Conservation (phyloP, 805 yeast genomes). For the Wickerhamiella slavikovae region DNA sequence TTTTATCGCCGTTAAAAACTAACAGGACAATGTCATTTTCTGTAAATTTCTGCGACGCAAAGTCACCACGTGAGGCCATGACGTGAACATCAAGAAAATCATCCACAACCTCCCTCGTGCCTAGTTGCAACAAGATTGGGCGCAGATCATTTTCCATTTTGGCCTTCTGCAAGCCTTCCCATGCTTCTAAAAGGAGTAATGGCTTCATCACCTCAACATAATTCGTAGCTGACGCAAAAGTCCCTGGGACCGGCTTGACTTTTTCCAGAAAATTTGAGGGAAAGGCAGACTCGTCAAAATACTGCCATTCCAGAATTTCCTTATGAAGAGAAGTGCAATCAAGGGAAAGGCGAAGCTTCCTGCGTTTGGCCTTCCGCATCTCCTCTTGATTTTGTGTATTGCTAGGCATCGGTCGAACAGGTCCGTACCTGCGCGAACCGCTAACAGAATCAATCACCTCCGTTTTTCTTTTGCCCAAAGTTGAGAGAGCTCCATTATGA, state of each 20-base stretch:
- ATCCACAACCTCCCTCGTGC: conserved; percentile 65
- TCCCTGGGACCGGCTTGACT: conserved; percentile 30
- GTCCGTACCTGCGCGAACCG: conserved; percentile 2
- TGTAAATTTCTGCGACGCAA: conserved; percentile 32
- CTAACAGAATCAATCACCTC: conserved; percentile 7
- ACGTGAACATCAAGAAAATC: conserved; percentile 76
- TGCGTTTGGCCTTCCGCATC: conserved; percentile 48
- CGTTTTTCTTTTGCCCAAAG: conserved; percentile 9
- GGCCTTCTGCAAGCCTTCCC: conserved; percentile 73
- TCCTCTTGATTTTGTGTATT: conserved; percentile 19
- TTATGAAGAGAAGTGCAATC: conserved; percentile 57
- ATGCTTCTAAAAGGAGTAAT: conserved; percentile 65
- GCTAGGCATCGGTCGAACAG: conserved; percentile 2
- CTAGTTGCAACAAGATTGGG: conserved; percentile 51
- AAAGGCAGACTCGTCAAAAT: conserved; percentile 29
- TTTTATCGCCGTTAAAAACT: conserved; percentile 25
- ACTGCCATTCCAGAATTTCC: conserved; percentile 60
- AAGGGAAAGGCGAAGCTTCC: conserved; percentile 62
- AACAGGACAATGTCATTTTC: conserved; percentile 64
- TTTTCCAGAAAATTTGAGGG: conserved; percentile 24
- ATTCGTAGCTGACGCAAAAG: conserved; percentile 37
- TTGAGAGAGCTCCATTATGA: conserved; percentile 14
- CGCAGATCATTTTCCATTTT: conserved; percentile 32
- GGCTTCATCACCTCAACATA: conserved; percentile 62
- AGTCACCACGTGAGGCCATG: conserved; percentile 32